Evolutionary conservation across 2,329 filamentous ascomycete species (phyloP).

Genomic region (Fusarium penzigii): DNA sequence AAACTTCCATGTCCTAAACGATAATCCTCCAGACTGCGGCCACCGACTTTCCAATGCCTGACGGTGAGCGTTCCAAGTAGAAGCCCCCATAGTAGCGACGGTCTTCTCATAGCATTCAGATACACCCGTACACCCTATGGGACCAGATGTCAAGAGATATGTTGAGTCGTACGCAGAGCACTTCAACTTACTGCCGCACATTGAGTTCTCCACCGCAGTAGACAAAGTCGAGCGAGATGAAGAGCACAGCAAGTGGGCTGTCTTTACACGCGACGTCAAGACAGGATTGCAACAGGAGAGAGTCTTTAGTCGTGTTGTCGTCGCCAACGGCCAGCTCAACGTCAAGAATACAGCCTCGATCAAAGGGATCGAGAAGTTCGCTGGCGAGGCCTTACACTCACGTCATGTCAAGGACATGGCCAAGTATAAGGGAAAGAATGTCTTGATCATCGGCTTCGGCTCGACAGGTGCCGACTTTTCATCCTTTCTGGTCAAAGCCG

Average conservation of each 20-base stretch:
- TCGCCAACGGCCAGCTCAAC: constrained; percentile 37
- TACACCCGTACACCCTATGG: constrained; percentile 26
- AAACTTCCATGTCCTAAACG: too few species aligned
- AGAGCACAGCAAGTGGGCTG: constrained; percentile 27
- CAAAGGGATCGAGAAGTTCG: constrained; percentile 40
- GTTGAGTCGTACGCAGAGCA: constrained; percentile 35
- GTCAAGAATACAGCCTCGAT: constrained; percentile 37
- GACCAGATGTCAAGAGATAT: constrained; percentile 33
- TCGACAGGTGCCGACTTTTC: constrained; percentile 35
- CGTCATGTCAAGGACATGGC: constrained; percentile 35
- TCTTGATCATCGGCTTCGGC: constrained; percentile 48
- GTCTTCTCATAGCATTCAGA: constrained; percentile 8
- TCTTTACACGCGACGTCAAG: constrained; percentile 28
- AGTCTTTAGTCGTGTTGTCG: constrained; percentile 38
- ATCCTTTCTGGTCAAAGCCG: constrained; percentile 32
- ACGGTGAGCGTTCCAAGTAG: constrained; percentile 15
- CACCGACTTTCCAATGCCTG: constrained; percentile 38
- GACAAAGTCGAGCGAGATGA: constrained; percentile 29
- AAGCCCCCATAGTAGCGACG: neutral
- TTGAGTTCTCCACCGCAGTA: constrained; percentile 31
- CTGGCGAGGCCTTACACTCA: constrained; percentile 42
- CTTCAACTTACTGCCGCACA: constrained; percentile 29
- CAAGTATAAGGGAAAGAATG: constrained; percentile 42
- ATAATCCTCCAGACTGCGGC: neutral
- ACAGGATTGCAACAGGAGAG: constrained; percentile 17